These are phyloP conservation scores for Rhododendron kiyosumense DNA, from an alignment of 148 eudicot genomes.

Conservation along the genomic window DNA sequence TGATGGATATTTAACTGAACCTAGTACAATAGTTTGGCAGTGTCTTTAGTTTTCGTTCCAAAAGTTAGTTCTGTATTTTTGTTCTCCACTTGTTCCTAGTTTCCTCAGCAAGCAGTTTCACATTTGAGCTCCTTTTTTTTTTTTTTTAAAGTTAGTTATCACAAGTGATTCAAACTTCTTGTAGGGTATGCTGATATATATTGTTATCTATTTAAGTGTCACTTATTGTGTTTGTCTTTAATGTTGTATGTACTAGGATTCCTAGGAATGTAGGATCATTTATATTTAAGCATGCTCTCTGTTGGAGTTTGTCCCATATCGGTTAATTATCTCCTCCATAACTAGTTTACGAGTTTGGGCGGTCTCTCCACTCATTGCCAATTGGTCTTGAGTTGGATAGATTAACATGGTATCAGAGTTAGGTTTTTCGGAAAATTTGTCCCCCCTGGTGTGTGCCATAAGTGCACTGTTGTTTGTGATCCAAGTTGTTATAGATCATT, in stretches of 20 bases:
- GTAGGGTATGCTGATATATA: neutral
- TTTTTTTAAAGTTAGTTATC: neutral
- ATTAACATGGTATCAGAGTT: no score
- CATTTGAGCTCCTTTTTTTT: neutral
- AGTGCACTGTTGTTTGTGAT: no score
- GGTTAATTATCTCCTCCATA: no score
- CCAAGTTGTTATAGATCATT: no score
- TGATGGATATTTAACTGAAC: neutral
- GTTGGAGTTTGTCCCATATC: no score
- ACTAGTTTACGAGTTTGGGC: no score
- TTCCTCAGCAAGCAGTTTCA: constrained; percentile 4
- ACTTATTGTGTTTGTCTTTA: neutral
- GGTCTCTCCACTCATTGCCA: no score
- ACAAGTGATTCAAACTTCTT: neutral
- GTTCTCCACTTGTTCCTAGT: neutral
- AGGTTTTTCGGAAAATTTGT: no score
- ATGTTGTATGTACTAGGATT: neutral
- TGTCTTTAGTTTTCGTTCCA: neutral
- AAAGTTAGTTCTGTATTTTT: neutral
- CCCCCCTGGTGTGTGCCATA: no score
- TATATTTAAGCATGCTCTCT: neutral
- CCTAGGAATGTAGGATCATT: neutral
- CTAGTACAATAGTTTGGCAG: neutral
- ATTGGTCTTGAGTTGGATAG: no score
- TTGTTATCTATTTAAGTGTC: neutral